Conservation (phyloP, 1,284 basidiomycete species). For the Sporisorium scitamineum region DNA sequence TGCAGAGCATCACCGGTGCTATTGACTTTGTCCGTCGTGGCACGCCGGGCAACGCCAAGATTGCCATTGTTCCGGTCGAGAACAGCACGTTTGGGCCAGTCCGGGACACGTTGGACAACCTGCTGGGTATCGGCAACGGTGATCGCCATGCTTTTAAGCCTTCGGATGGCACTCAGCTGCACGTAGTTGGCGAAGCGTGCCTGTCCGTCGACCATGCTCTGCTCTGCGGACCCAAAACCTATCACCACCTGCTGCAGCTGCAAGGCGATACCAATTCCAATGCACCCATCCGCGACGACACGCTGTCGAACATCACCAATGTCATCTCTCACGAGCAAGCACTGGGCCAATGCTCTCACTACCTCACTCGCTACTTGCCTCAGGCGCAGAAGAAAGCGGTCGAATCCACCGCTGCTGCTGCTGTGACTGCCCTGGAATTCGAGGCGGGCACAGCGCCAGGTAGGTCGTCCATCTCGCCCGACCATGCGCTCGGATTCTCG, state of each 20-base stretch:
- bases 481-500: constrained; percentile 37
- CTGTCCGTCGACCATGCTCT: constrained; percentile 45
- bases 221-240: constrained; percentile 50
- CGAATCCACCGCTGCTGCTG: constrained; percentile 49
- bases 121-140: constrained; percentile 46
- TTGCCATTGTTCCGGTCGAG: constrained; percentile 49
- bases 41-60: constrained; percentile 46
- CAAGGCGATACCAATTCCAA: constrained; percentile 38
- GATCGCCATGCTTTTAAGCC: constrained; percentile 37
- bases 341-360: constrained; percentile 48
- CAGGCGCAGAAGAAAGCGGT: constrained; percentile 48
- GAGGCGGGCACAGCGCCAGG: constrained; percentile 47
- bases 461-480: constrained; percentile 22
- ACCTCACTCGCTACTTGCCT: constrained; percentile 45
- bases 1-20: constrained; percentile 51
- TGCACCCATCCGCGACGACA: constrained; percentile 40
- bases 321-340: constrained; percentile 57
- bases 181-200: constrained; percentile 46
- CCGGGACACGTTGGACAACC: constrained; percentile 40
- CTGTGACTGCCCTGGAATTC: constrained; percentile 44
- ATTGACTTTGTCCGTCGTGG: constrained; percentile 54
- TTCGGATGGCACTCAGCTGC: constrained; percentile 26
- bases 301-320: constrained; percentile 51
- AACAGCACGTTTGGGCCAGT: constrained; percentile 53
- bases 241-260: constrained; percentile 44